Conservation (phyloP, 1,139 yeast genomes). For the Magnusiomyces ingens region DNA sequence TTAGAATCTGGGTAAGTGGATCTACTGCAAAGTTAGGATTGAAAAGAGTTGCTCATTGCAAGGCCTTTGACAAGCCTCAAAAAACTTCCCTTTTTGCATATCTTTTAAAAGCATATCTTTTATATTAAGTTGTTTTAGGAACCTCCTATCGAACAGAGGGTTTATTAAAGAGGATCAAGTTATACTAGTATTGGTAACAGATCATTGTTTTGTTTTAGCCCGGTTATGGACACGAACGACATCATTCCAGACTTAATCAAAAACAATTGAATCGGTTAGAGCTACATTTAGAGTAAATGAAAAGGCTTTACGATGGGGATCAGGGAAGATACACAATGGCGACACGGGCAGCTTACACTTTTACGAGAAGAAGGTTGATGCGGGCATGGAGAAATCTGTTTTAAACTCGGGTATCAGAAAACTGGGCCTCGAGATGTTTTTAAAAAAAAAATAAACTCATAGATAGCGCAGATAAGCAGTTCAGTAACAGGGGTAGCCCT, state of each 20-base stretch:
- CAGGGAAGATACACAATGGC: constrained; percentile 23
- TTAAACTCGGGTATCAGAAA: constrained; percentile 1
- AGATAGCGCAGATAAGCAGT: neutral
- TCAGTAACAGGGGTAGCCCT: too few relatives aligned
- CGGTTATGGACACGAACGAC: constrained; percentile 27
- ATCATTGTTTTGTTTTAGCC: constrained; percentile 31
- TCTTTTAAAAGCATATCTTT: too few relatives aligned
- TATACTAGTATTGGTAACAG: constrained; percentile 27
- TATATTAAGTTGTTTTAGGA: too few relatives aligned
- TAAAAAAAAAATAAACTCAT: neutral
- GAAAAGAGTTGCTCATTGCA: constrained; percentile 15
- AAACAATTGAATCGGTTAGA: constrained; percentile 33
- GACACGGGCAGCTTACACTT: constrained; percentile 1
- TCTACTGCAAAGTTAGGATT: constrained; percentile 30
- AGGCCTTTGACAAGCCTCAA: neutral
- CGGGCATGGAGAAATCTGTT: constrained; percentile 22
- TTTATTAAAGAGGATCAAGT: constrained; percentile 29
- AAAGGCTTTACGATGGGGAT: constrained; percentile 26
- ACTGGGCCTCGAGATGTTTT: neutral
- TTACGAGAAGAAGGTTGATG: constrained; percentile 15
- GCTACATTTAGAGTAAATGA: constrained; percentile 29
- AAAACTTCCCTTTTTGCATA: neutral
- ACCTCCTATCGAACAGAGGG: constrained; percentile 33
- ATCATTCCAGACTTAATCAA: constrained; percentile 30
- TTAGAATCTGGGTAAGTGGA: constrained; percentile 27